These are phyloP conservation scores for Arthroderma sp. DNA, from an alignment of 2,329 filamentous ascomycete species.

Conservation along the genomic window DNA sequence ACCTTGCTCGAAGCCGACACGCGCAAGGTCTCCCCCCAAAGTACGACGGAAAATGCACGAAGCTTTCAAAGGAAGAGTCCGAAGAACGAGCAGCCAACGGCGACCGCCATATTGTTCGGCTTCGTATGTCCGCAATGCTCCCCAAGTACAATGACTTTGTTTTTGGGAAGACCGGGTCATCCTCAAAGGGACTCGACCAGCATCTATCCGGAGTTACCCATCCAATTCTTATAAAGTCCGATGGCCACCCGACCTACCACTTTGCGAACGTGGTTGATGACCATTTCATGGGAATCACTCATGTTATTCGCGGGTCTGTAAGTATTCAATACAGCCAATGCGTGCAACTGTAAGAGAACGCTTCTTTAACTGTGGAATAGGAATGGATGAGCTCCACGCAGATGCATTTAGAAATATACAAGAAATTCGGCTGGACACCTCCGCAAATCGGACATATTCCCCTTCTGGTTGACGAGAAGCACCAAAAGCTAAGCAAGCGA, in stretches of 20 bases:
- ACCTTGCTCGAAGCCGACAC: conserved; percentile 51
- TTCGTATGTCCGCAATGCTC: conserved; percentile 51
- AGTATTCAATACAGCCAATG: conserved; percentile 16
- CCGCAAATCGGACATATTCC: conserved; percentile 72
- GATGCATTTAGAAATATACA: conserved; percentile 59
- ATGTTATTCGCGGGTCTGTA: conserved; percentile 79
- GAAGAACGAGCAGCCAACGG: conserved; percentile 54
- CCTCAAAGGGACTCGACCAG: not conserved
- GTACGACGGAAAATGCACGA: conserved; percentile 61
- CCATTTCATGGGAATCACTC: conserved; percentile 86
- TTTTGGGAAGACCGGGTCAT: conserved; percentile 50
- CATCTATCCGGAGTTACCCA: conserved; percentile 24
- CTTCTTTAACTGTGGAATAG: conserved; percentile 23
- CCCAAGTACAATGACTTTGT: conserved; percentile 63
- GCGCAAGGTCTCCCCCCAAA: conserved; percentile 45
- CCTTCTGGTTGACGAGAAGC: conserved; percentile 54
- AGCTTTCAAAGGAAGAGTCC: conserved; percentile 54
- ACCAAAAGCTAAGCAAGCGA: conserved; percentile 77
- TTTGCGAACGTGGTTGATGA: conserved; percentile 96
- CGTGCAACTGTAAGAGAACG: not conserved
- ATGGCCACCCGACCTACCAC: conserved; percentile 91
- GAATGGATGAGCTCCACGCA: conserved; percentile 97
- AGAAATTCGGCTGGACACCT: conserved; percentile 60
- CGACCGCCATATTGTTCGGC: conserved; percentile 63
- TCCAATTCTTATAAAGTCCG: conserved; percentile 79